Base-by-base conservation (phyloP, 2,329 filamentous ascomycete genomes). In the Clarireedia paspali region DNA sequence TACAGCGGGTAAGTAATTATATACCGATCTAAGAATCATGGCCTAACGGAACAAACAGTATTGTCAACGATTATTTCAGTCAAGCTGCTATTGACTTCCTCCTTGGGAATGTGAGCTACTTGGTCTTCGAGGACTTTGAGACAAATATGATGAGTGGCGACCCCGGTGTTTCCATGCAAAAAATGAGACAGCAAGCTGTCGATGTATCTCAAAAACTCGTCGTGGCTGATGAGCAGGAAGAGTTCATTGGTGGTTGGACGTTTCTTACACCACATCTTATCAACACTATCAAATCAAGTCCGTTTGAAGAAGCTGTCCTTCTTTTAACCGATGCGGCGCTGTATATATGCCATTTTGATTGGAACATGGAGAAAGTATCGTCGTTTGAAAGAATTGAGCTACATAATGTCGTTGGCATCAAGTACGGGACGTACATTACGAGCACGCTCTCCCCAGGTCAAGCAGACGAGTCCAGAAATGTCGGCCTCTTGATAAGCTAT, bases 41-140 rank as follows among this genome's bases (percentile, higher is more conserved):
- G 17, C 9, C 56, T 64, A 51, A 62, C 46, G 14, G 24, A 6
- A 17, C 38, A 27, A 6, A 6, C 67, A 97, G 96, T 62, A 94
- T 97, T 72, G 91, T 99, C 62, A 96, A 95, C 63, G 94, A 99
- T 72, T 96, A 95, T 71, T 97, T 97, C 71, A 88, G 91, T 23
- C 94, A 99, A 70, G 89, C 91, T 0, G 89, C 89, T 50, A 96
- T 99, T 62, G 94, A 99, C 70, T 97, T 94, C 67, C 80, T 96
- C 4, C 81, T 97, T 0, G 94, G 94, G 20, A 94, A 94, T 63
- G 89, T 95, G 10, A 90, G 87, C 0, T 85, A 85, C 1, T 77
- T 84, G 15, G 87, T 96, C 2, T 97, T 97, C 68, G 88, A 92
- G 56, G 94, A 99, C 63, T 99, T 99, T 60, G 91, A 96, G 67